Conservation (phyloP, 2,329 filamentous ascomycete species). For the Amylocarpus encephaloides region DNA sequence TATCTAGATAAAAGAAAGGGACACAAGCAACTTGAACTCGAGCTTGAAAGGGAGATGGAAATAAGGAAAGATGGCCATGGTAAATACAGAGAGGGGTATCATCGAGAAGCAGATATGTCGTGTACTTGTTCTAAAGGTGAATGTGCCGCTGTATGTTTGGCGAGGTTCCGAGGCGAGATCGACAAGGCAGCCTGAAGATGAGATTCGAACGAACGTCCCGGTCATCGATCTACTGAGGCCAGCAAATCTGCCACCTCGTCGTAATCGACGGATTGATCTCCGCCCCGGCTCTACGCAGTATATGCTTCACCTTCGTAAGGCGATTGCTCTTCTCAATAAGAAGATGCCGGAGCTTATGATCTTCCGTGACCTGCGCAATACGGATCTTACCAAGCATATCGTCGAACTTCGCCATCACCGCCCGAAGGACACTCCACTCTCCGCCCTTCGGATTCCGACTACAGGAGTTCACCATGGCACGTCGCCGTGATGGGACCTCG, state of each 20-base stretch:
- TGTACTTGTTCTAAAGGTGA: background rate
- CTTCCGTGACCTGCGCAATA: conserved; percentile 1
- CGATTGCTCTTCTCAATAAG: conserved; percentile 10
- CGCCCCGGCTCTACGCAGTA: conserved; percentile 11
- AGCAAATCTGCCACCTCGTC: conserved; percentile 16
- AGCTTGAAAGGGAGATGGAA: no score
- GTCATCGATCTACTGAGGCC: conserved; percentile 1
- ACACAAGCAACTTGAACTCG: no score
- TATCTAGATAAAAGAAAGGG: conserved; percentile 1
- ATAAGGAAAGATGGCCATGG: background rate
- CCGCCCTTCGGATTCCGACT: conserved; percentile 8
- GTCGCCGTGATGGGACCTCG: conserved; percentile 12
- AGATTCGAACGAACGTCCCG: background rate
- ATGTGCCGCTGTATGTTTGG: background rate
- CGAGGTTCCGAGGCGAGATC: background rate
- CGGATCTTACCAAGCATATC: conserved; percentile 5
- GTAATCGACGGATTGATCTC: conserved; percentile 13
- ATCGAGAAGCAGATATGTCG: background rate
- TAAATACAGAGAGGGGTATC: conserved; percentile 2
- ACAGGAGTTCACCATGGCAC: conserved; percentile 21
- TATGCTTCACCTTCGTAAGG: conserved; percentile 13
- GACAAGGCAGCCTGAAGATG: background rate
- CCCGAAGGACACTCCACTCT: conserved; percentile 10
- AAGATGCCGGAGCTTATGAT: background rate
- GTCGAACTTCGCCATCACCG: conserved; percentile 7